Evolutionary conservation across 2,329 filamentous ascomycete genomes (phyloP), one percentile per base, ranked within the genome.

Genomic region (Biscogniauxia marginata): DNA sequence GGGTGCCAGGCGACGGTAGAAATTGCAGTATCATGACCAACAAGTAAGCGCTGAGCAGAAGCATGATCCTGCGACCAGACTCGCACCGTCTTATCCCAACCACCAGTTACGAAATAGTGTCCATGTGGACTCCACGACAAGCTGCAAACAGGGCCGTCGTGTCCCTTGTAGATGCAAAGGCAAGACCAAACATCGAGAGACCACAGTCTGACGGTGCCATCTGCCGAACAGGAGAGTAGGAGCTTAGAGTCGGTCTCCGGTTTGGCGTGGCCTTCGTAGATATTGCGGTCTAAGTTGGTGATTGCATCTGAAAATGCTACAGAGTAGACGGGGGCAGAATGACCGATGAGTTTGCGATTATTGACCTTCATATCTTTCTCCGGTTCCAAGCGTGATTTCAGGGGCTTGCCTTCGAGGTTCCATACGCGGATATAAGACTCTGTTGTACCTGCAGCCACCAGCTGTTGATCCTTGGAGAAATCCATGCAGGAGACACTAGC

Each of bases 351-450:
- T 82, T 92, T 74, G 79, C 74, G 85, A 81, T 74, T 88, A 76
- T 74, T 85, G 65, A 78, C 84, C 73, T 84, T 84, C 59, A 80
- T 70, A 43, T 84, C 81, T 55, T 86, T 83, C 62, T 84, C 83
- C 11, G 79, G 76, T 0, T 78, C 71, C 46, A 86, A 81, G 49
- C 85, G 83, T 13, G 89, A 89, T 47, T 84, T 84, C 11, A 99
- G 84, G 3, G 90, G 84, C 60, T 88, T 89, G 61, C 93, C 95
- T 66, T 96, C 90, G 44, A 98, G 79, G 43, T 89, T 89, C 92
- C 93, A 99, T 11, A 99, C 84, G 16, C 93, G 89, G 65, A 99
- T 96, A 70, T 97, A 98, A 0, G 93, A 98, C 70, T 98, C 93
- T 53, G 89, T 87, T 49, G 93, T 96, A 23, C 95, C 96, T 20